Percentiles rank a stretch among this genome's conserved stretches.
Conservation (phyloP, 2,329 filamentous ascomycete genomes). For the Trichoderma asperellum region DNA sequence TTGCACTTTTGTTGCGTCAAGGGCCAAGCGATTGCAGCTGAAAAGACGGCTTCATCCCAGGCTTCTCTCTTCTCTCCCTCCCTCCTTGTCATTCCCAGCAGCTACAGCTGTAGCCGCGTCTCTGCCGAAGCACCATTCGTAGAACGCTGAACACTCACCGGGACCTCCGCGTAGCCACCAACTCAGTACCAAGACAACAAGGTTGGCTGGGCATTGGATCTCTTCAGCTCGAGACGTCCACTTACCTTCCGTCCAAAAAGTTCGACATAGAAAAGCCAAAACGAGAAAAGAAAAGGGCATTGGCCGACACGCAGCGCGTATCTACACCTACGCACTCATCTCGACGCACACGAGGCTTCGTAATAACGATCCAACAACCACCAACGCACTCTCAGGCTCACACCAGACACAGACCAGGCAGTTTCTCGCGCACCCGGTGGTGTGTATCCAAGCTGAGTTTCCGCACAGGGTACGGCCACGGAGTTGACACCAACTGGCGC, state of each 20-base stretch:
- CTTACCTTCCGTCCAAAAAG: not conserved
- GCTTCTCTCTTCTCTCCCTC: too few relatives aligned
- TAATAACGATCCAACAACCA: conserved; percentile 7
- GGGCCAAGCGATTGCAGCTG: conserved; percentile 7
- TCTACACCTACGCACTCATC: not conserved
- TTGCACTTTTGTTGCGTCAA: not conserved
- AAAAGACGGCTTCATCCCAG: not conserved
- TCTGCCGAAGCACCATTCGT: not conserved
- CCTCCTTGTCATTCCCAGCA: not conserved
- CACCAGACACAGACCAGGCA: not conserved
- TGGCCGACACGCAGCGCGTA: not conserved
- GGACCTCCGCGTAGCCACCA: not conserved
- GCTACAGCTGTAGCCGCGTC: not conserved
- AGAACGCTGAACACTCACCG: not conserved
- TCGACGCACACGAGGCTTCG: not conserved
- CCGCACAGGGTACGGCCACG: conserved; percentile 23
- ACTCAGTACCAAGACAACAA: not conserved
- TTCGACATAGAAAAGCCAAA: not conserved
- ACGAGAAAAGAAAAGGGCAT: not conserved
- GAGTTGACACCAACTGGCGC: not conserved
- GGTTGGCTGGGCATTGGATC: not conserved
- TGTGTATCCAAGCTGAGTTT: conserved; percentile 20
- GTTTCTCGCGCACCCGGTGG: conserved; percentile 19
- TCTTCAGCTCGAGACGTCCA: not conserved
- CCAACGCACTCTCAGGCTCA: not conserved